Base-by-base conservation (phyloP, 345 rosid species). In the Lepidium didymum region DNA sequence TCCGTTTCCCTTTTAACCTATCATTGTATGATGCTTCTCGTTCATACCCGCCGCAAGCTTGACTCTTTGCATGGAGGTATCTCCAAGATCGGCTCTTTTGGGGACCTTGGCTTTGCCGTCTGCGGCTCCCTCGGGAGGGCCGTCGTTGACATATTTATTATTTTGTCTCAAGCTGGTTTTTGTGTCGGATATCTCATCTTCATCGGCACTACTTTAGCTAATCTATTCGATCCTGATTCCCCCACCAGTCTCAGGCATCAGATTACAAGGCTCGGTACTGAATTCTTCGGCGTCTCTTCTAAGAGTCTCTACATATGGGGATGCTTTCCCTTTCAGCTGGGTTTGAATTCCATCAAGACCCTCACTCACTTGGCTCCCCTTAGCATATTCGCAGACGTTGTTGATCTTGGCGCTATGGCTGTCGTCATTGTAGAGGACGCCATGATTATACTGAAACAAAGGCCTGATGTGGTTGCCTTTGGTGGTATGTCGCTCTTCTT, bases 341-440 rank as follows among this genome's bases (percentile, higher is more conserved):
- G 90, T 14, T 49, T 90, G 43, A 92, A 81, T 80, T 90, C 96
- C 1, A 76, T 92, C 33, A 73, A 85, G 43, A 82, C 87, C 2
- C 77, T 92, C 65, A 90, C 98, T 61, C 90, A 90, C 75, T 64
- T 88, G 78, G 98, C 98, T 5, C 98, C 97, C 29, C 67, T 90
- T 64, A 92, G 98, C 74, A 90, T 92, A 9, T 88, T 92, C 64
- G 96, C 98, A n/a, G 97, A 92, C 69, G 44, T 90, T 31, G 85
- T 90, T 49, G 98, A 90, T 78, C 78, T 90, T 6, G 91, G 75
- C 15, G 90, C 98, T 3, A 88, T 85, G 89, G 90, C 75, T 10
- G 84, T 88, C 13, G 96, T 86, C 4, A 68, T 92, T 62, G 79
- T 80, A 0, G 82, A 92, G 75, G 96, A 88, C 52, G 51, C 82